A percentile compares a stretch with the other conserved stretches of the same genome.
Evolutionary conservation across 257 asterid genomes (phyloP).

Genomic region (Oldenlandia corymbosa): DNA sequence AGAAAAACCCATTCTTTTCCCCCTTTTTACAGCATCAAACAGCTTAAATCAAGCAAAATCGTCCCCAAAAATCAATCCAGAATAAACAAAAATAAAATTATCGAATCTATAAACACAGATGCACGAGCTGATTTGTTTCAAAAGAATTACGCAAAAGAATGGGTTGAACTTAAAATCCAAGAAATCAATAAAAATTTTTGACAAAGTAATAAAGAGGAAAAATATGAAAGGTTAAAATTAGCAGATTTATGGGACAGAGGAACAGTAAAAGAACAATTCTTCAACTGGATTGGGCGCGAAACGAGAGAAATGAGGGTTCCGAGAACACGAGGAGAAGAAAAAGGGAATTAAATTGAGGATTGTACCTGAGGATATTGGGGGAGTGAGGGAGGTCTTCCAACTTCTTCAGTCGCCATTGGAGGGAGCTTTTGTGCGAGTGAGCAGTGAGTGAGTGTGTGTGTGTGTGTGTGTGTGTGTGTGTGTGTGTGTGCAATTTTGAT

Average conservation of each 20-base stretch:
- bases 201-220: background rate
- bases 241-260: slow-evolving; percentile 7
- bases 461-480: no score
- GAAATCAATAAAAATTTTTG: background rate
- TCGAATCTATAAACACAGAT: background rate
- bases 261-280: background rate
- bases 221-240: background rate
- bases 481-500: background rate
- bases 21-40: background rate
- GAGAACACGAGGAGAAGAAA: background rate
- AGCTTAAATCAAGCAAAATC: background rate
- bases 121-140: background rate
- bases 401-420: slow-evolving; percentile 65
- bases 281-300: background rate
- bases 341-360: background rate
- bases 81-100: background rate
- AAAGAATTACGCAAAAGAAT: background rate
- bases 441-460: background rate
- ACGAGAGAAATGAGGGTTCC: slow-evolving; percentile 3
- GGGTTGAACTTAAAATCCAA: background rate
- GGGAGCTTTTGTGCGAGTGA: slow-evolving; percentile 22
- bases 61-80: no score
- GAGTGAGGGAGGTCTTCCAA: slow-evolving; percentile 41
- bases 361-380: slow-evolving; percentile 74
- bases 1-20: background rate